Base-by-base conservation (phyloP, 2,329 filamentous ascomycete species). In the Passalora sequoiae region DNA sequence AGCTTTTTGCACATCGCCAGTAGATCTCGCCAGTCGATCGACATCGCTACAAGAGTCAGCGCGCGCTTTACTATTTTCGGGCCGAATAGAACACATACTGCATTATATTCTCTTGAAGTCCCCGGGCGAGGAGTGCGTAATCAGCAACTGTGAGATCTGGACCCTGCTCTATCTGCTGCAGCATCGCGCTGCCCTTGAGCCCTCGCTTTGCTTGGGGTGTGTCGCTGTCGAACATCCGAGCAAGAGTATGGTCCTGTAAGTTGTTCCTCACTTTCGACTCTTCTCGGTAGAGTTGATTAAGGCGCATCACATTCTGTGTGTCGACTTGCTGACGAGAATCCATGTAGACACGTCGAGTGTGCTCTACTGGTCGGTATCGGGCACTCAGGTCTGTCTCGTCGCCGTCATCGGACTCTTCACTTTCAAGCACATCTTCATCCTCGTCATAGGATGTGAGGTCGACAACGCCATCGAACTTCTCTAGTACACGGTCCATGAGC, bases 11-110 rank as follows among this genome's bases (percentile, higher is more conserved):
- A 43, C 25, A 9, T 46, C 35, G 5, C 24, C 31, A 20, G 29
- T 27, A 28, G 27, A n/a, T 17, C 32, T 38, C 12, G 39, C 36
- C 21, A 49, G 24, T 22, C 40, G 41, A 31, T 52, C 49, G 7
- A 32, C 29, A 2, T 45, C 40, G 31, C 40, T 37, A n/a, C 10
- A 17, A n/a, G n/a, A n/a, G n/a, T n/a, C n/a, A n/a, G n/a, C n/a
- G n/a, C 10, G n/a, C 15, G 15, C 16, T 36, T 21, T 20, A 32
- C 30, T 13, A 20, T 13, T 17, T 37, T 20, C 15, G 17, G 2
- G 20, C 15, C 13, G 15, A 29, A 6, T 19, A 1, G 6, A 13
- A 12, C 16, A 36, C 31, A 36, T 22, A 37, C 22, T 24, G 28
- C 6, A 17, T 40, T 20, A 44, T 38, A n/a, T 28, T 39, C 31